Percentiles rank a stretch among this genome's conserved stretches.
Conservation (phyloP, 2,329 filamentous ascomycete genomes). For the Colletotrichum neosansevieriae region DNA sequence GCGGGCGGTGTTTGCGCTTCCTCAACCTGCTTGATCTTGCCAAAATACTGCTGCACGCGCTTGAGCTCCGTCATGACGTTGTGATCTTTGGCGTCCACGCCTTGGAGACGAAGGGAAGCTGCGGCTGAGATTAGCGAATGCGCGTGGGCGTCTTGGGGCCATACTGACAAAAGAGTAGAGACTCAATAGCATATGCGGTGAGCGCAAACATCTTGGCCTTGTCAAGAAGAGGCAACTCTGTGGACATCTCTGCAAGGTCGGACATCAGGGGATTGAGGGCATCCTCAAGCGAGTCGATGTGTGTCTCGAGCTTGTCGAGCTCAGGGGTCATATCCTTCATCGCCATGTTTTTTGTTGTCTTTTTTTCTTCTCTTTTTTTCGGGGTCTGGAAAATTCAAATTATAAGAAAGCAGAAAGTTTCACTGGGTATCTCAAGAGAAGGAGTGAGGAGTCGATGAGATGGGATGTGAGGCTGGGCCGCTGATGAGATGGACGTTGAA, state of each 20-base stretch:
- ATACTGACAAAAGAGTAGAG: slow-evolving; percentile 82
- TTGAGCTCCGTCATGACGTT: slow-evolving; percentile 87
- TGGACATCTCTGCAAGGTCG: slow-evolving; percentile 74
- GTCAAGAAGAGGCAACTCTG: slow-evolving; percentile 90
- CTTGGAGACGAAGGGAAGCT: slow-evolving; percentile 84
- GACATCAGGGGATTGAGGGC: slow-evolving; percentile 79
- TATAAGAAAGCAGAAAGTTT: no score
- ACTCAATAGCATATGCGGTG: slow-evolving; percentile 89
- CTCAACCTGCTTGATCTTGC: slow-evolving; percentile 87
- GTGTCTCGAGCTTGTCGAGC: slow-evolving; percentile 79
- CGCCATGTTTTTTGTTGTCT: slow-evolving; percentile 48
- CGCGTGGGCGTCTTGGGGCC: no score
- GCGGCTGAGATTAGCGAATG: slow-evolving; percentile 14
- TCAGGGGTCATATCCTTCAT: slow-evolving; percentile 72
- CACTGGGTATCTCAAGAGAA: neutral
- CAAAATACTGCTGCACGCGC: slow-evolving; percentile 90
- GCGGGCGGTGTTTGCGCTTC: slow-evolving; percentile 59
- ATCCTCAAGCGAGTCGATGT: slow-evolving; percentile 83
- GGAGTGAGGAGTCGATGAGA: slow-evolving; percentile 2
- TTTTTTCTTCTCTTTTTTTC: no score
- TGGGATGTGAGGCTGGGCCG: neutral
- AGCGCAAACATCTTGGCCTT: slow-evolving; percentile 95
- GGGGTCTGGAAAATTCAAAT: no score
- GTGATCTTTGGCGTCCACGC: slow-evolving; percentile 84
- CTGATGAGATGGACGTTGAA: slow-evolving; percentile 29